Percentiles rank a stretch among this genome's conserved stretches.
Conservation (phyloP, 1,284 basidiomycete genomes). For the Paramarasmius palmivorus region DNA sequence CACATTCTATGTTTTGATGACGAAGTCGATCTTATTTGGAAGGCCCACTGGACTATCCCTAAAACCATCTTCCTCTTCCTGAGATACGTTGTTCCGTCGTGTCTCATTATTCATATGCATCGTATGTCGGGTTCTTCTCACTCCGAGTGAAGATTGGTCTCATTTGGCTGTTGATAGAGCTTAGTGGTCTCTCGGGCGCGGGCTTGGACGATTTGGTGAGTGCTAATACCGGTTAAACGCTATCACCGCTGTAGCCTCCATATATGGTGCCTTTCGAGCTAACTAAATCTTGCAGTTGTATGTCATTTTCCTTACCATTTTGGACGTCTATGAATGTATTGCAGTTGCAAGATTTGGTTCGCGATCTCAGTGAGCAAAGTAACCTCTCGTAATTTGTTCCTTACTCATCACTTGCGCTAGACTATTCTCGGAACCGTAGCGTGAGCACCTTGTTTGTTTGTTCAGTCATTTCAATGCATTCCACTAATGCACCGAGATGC, state of each 20-base stretch:
- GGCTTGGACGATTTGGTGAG: slow-evolving; percentile 14
- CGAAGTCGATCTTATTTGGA: slow-evolving; percentile 48
- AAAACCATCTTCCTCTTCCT: slow-evolving; percentile 47
- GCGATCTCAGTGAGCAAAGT: slow-evolving; percentile 22
- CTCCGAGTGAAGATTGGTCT: not conserved
- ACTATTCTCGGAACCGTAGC: not conserved
- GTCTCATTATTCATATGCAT: slow-evolving; percentile 35
- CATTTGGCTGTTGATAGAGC: slow-evolving; percentile 18
- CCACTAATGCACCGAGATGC: too few species aligned
- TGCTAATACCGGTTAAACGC: not conserved
- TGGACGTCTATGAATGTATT: too few species aligned
- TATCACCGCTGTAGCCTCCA: slow-evolving; percentile 16
- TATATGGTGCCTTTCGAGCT: slow-evolving; percentile 7
- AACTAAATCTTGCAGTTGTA: slow-evolving; percentile 8
- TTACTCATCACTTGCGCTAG: not conserved
- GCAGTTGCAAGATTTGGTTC: slow-evolving; percentile 33
- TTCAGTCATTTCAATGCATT: too few species aligned
- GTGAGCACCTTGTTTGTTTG: too few species aligned
- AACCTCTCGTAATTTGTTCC: not conserved
- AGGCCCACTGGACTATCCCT: slow-evolving; percentile 35
- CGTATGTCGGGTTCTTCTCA: slow-evolving; percentile 30
- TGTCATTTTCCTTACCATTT: too few species aligned
- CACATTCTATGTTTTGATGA: slow-evolving; percentile 45
- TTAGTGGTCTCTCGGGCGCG: slow-evolving; percentile 22
- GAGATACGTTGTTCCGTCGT: slow-evolving; percentile 43